Evolutionary conservation across 2,329 filamentous ascomycete genomes (phyloP), one percentile per base, ranked within the genome.

Genomic region (Aspergillus ruber): DNA sequence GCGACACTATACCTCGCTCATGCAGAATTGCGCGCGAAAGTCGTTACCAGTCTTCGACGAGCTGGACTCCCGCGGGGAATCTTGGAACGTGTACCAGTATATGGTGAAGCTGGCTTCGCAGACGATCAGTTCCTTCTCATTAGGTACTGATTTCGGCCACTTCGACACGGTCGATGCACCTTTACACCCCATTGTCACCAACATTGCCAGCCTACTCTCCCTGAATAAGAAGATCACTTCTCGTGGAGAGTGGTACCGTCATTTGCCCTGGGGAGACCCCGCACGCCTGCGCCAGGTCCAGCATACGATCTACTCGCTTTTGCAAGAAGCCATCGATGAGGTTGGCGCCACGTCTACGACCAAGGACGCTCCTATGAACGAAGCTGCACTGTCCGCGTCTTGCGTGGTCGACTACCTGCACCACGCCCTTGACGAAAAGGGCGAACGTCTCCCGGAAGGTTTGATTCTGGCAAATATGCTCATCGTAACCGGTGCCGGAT

Each of bases 191-290:
- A 74, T 82, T 61, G 73, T 81, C 0, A 56, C 65, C 35, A 55
- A 65, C 21, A 77, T 83, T 27, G 78, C 72, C 0, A 66, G 74
- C 40, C 55, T 68, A 0, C 66, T 83, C 1, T 67, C 70, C 41
- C 63, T 83, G n/a, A 83, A 80, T 64, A 82, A 83, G 67, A 78
- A 77, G 57, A 65, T 81, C 12, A 70, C 76, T 0, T 68, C 74
- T 0, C 69, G 73, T 54, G 76, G 77, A 1, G 65, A 66, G 42
- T 82, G 79, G 79, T 82, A 81, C 50, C 65, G 65, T 1, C 63
- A 69, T 25, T 57, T 83, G 12, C 80, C 80, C 0, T 82, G 82
- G 46, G 80, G 80, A 7, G 76, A 79, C 44, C 73, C 77, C 0
- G 67, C 70, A 46, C 65, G 63, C 10, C 63, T 81, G 5, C 53